Evolutionary conservation across 2,329 filamentous ascomycete genomes (phyloP).

Genomic region (Ploettnerulaceae sp.): DNA sequence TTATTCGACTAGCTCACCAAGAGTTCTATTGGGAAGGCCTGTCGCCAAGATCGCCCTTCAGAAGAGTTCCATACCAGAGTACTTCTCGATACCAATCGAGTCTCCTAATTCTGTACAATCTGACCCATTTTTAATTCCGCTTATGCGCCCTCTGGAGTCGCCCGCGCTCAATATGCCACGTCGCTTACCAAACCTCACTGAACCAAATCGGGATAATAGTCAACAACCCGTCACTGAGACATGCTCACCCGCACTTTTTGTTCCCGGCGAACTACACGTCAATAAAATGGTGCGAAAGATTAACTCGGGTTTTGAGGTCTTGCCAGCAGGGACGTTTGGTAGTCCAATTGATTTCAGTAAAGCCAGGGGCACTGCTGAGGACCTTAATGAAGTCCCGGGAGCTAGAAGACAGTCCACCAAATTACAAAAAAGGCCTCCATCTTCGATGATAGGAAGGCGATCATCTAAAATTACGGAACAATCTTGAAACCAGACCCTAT

Average conservation of each 20-base stretch:
- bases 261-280: constrained; percentile 35
- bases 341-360: constrained; percentile 14
- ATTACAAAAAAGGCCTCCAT: constrained; percentile 39
- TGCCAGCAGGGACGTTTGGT: constrained; percentile 38
- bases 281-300: constrained; percentile 36
- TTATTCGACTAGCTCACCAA: not conserved
- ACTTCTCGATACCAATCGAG: constrained; percentile 22
- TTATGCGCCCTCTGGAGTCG: constrained; percentile 7
- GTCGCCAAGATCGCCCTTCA: constrained; percentile 8
- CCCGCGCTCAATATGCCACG: not conserved
- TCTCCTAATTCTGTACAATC: constrained; percentile 17
- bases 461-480: constrained; percentile 14
- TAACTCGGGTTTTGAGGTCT: constrained; percentile 38
- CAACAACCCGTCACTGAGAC: not conserved
- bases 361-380: constrained; percentile 14
- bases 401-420: constrained; percentile 36
- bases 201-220: not conserved
- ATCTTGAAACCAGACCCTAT: constrained; percentile 9
- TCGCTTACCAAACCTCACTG: not conserved
- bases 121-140: constrained; percentile 23
- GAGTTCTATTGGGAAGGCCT: constrained; percentile 7
- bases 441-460: constrained; percentile 16
- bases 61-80: constrained; percentile 21
- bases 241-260: constrained; percentile 31
- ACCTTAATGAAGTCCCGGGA: constrained; percentile 16